Conservation (phyloP, 1,284 basidiomycete genomes). For the Ganoderma lingzhi region DNA sequence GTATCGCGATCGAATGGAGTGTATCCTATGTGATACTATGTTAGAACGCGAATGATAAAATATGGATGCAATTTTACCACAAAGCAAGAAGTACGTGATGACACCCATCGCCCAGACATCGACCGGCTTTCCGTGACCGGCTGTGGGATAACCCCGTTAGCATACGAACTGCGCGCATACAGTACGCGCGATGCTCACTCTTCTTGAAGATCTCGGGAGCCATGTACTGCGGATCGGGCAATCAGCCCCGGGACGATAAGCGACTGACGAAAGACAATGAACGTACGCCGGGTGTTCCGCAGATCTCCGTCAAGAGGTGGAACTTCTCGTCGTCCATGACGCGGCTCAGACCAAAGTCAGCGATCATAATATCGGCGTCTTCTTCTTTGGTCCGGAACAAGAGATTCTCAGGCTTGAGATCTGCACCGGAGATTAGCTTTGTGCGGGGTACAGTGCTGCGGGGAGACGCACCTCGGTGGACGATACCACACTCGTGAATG, state of each 20-base stretch:
- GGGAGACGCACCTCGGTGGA: constrained; percentile 81
- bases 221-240: constrained; percentile 77
- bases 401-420: constrained; percentile 97
- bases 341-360: constrained; percentile 94
- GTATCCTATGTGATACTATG: constrained; percentile 58
- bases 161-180: constrained; percentile 1
- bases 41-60: background rate
- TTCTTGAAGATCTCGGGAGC: constrained; percentile 99
- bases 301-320: constrained; percentile 91
- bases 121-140: constrained; percentile 95
- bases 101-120: constrained; percentile 99
- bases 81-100: constrained; percentile 94
- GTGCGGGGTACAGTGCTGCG: background rate
- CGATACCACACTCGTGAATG: constrained; percentile 92
- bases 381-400: constrained; percentile 92
- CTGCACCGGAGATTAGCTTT: constrained; percentile 46
- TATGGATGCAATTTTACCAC: constrained; percentile 49
- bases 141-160: constrained; percentile 47
- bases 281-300: constrained; percentile 86
- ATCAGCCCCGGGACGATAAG: background rate
- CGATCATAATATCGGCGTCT: constrained; percentile 95
- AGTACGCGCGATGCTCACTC: constrained; percentile 53
- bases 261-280: background rate
- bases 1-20: constrained; percentile 94
- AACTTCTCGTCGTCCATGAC: constrained; percentile 94